Evolutionary conservation across 805 yeast genomes (phyloP), one percentile per base, ranked within the genome.

Genomic region (Komagataella pastoris): DNA sequence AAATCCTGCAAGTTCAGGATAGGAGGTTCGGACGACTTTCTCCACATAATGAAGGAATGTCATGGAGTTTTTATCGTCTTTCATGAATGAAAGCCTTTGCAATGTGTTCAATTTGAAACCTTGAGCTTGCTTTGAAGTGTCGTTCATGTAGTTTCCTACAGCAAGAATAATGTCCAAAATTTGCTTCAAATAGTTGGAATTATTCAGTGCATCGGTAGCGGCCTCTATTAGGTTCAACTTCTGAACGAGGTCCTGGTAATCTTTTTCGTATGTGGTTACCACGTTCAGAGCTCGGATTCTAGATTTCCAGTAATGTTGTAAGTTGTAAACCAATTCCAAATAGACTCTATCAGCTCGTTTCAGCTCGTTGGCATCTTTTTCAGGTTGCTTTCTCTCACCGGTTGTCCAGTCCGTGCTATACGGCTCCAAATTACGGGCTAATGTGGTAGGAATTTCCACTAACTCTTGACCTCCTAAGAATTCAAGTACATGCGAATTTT

Each of bases 81-180:
- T 93, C 68, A 95, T 83, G 58, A 95, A 89, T 36, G 85, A 87
- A 53, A 93, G 74, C 58, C 98, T 72, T 61, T 89, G 97, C 51
- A 93, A 73, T n/a, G 97, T 87, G 47, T 87, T 83, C 54, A 93
- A 71, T 60, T 85, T 85, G 74, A 95, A 95, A 3, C 99, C 99
- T 57, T 79, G 76, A 1, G 97, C 98, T 64, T 89, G 96, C 59
- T 89, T 90, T 2, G 88, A 74, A n/a, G 80, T 72, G 60, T 89
- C 96, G 64, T 95, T 93, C 99, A 93, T 93, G 64, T 83, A 91
- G 65, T 93, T 93, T 54, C 99, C 99, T 50, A 93, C 93, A 3
- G 90, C 83, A 56, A 90, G 71, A 55, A 93, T 91, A 48, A 93
- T 80, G 52, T 87, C 89, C 60, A 95, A 76, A 14, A 93, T 81